phyloP scores from a whole-genome alignment of 768 basidiomycete genomes.

The Boletellus sp. region DNA sequence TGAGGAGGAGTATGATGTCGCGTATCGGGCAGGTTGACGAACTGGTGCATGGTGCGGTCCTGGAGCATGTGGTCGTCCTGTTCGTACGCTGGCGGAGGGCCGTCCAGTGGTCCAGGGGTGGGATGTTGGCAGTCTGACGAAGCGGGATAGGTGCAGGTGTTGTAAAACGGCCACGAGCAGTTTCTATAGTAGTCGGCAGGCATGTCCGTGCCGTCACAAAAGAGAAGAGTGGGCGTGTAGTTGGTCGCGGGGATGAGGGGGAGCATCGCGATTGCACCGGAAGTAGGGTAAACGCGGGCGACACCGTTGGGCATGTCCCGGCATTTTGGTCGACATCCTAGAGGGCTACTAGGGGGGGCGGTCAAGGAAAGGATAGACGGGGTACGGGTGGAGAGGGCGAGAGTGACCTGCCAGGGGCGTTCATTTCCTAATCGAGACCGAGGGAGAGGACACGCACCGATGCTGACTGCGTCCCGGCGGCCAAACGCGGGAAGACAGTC shows the following conservation, averaged over 20 bases:
- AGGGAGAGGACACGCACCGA: conserved; percentile 43
- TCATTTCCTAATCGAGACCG: too few relatives aligned
- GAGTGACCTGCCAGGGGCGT: conserved; percentile 73
- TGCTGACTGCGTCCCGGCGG: conserved; percentile 64
- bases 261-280: conserved; percentile 79
- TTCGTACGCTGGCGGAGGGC: too few relatives aligned
- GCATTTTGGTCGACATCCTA: conserved; percentile 53
- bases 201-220: too few relatives aligned
- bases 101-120: conserved; percentile 77
- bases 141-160: conserved; percentile 71
- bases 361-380: conserved; percentile 5
- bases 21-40: conserved; percentile 79
- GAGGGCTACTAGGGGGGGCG: conserved; percentile 36
- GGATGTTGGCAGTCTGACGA: conserved; percentile 76
- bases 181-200: too few relatives aligned
- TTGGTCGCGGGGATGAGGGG: too few relatives aligned
- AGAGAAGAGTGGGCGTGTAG: too few relatives aligned
- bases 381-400: conserved; percentile 66
- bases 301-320: conserved; percentile 73
- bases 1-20: conserved; percentile 73
- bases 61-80: too few relatives aligned
- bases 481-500: conserved; percentile 67
- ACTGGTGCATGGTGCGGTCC: conserved; percentile 90
- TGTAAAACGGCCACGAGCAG: conserved; percentile 66
- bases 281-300: conserved; percentile 84